A percentile compares a stretch with the other conserved stretches of the same genome.
Evolutionary conservation across 2,329 filamentous ascomycete genomes (phyloP).

Genomic region (Talaromyces piceae): DNA sequence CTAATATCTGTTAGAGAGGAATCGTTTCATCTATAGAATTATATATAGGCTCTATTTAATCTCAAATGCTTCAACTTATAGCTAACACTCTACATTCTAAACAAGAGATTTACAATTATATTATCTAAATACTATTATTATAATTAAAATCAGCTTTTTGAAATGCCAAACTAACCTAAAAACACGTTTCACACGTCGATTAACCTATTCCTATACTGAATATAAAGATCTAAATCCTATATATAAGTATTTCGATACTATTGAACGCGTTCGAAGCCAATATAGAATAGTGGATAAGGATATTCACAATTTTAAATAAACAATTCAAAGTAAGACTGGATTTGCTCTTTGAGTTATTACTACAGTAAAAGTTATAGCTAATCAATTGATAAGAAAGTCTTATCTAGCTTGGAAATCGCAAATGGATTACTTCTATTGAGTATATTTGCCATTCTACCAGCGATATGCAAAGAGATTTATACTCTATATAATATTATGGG

Average conservation of each 20-base stretch:
- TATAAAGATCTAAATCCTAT: background rate
- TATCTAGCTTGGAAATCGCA: no score
- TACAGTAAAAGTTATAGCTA: no score
- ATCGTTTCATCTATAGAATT: background rate
- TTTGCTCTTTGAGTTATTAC: no score
- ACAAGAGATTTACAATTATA: background rate
- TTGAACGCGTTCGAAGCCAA: background rate
- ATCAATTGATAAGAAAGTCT: no score
- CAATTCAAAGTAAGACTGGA: no score
- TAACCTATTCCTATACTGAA: background rate
- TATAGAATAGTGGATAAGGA: background rate
- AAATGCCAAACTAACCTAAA: background rate
- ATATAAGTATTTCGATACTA: background rate
- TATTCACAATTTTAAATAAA: conserved; percentile 4
- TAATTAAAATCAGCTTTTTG: no score
- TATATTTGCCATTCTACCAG: background rate
- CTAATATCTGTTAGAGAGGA: background rate
- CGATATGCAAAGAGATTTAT: background rate
- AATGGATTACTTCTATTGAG: no score
- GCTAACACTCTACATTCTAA: background rate
- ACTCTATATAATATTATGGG: background rate
- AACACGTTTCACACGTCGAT: background rate
- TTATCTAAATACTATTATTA: background rate
- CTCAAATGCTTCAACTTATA: background rate
- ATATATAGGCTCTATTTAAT: background rate